Conservation (phyloP, 768 basidiomycete genomes). For the Rubroboletus satanas region DNA sequence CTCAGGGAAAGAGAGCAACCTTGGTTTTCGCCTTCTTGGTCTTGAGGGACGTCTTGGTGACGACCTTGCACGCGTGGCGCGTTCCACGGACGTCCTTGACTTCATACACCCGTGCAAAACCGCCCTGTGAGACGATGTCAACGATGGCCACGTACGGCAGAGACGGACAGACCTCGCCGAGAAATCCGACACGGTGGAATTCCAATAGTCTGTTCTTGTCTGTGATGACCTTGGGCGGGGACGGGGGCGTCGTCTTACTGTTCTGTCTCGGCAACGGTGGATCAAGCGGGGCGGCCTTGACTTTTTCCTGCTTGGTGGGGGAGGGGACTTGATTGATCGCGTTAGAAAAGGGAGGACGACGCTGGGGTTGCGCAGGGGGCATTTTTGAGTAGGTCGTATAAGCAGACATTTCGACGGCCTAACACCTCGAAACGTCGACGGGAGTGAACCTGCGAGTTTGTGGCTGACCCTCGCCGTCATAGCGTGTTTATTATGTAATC, state of each 20-base stretch:
- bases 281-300: constrained; percentile 41
- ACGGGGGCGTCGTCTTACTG: constrained; percentile 75
- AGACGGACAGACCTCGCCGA: constrained; percentile 67
- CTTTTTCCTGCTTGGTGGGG: constrained; percentile 38
- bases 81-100: constrained; percentile 67
- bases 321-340: constrained; percentile 36
- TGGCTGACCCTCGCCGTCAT: constrained; percentile 14
- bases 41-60: constrained; percentile 87
- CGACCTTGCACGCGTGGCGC: constrained; percentile 86
- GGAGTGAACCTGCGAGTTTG: background rate
- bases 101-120: constrained; percentile 96
- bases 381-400: constrained; percentile 35
- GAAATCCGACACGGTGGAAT: constrained; percentile 72
- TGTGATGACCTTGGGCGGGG: constrained; percentile 71
- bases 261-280: constrained; percentile 80
- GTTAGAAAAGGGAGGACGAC: constrained; percentile 43
- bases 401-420: constrained; percentile 42
- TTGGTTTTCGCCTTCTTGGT: constrained; percentile 98
- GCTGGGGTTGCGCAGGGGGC: constrained; percentile 18
- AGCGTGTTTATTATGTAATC: constrained; percentile 32
- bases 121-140: constrained; percentile 48
- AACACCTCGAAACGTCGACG: constrained; percentile 40
- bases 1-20: constrained; percentile 40
- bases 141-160: background rate
- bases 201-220: constrained; percentile 57